A percentile compares a stretch with the other conserved stretches of the same genome.
These are phyloP conservation scores for Colletotrichum incanum DNA, from an alignment of 2,329 filamentous ascomycete genomes.

Conservation along the genomic window DNA sequence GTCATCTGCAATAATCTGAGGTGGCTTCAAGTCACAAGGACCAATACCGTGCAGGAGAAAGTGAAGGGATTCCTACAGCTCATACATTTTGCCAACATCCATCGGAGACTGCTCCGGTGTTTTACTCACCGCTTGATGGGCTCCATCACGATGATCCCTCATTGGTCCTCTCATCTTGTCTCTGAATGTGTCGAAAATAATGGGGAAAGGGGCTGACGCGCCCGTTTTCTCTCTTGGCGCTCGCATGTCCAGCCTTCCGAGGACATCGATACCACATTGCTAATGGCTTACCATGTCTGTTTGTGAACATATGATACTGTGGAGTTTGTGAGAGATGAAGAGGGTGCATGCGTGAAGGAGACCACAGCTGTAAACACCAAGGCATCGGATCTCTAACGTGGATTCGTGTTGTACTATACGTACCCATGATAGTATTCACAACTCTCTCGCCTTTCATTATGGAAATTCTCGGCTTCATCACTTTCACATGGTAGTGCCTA, in stretches of 20 bases:
- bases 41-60: constrained; percentile 6
- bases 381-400: constrained; percentile 14
- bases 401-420: not conserved
- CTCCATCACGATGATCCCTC: not conserved
- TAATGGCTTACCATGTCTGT: not conserved
- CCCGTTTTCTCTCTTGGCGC: constrained; percentile 4
- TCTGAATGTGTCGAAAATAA: not conserved
- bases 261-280: not conserved
- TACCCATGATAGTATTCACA: constrained; percentile 16
- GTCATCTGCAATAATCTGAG: constrained; percentile 3
- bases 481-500: constrained; percentile 1
- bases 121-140: constrained; percentile 1
- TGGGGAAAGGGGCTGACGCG: constrained; percentile 25
- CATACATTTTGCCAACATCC: not conserved
- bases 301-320: constrained; percentile 19
- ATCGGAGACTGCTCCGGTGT: not conserved
- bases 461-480: not conserved
- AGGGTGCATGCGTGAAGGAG: not conserved
- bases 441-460: not conserved
- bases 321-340: constrained; percentile 3
- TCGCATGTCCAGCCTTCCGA: constrained; percentile 10
- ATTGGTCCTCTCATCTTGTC: not conserved
- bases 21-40: not conserved
- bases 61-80: constrained; percentile 6
- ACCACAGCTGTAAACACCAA: not conserved